Evolutionary conservation across 139 green algal species (phyloP).

Genomic region (Prasinococcaceae sp.): DNA sequence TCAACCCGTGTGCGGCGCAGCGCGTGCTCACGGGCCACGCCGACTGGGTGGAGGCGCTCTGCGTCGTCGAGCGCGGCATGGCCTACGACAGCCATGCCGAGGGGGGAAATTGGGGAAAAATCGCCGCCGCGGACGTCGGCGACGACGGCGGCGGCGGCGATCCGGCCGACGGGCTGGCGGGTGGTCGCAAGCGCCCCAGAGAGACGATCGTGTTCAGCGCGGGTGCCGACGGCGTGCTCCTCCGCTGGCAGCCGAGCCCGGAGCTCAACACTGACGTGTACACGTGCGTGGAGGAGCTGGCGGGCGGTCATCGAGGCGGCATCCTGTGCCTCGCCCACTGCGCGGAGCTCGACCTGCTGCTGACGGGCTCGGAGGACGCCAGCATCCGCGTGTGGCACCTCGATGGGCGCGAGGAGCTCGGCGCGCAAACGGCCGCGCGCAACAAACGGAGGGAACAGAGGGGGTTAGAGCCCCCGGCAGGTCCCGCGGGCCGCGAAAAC

Average conservation of each 20-base stretch:
- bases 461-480: background rate
- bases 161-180: background rate
- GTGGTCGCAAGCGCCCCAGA: background rate
- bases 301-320: background rate
- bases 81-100: background rate
- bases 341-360: conserved; percentile 8
- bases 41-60: conserved; percentile 9
- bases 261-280: conserved; percentile 14
- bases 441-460: background rate
- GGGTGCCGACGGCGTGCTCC: conserved; percentile 2
- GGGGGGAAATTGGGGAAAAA: too few species aligned
- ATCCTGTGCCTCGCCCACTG: conserved; percentile 6
- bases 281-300: conserved; percentile 5
- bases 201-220: background rate
- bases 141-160: background rate
- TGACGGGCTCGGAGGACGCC: conserved; percentile 7
- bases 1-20: conserved; percentile 11
- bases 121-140: background rate
- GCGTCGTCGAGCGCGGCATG: background rate
- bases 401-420: background rate
- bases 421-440: background rate
- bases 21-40: background rate
- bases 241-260: background rate
- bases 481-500: background rate
- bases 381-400: conserved; percentile 11